phyloP scores from a whole-genome alignment of 805 yeast genomes.

The Diddensiella santjacobensis region DNA sequence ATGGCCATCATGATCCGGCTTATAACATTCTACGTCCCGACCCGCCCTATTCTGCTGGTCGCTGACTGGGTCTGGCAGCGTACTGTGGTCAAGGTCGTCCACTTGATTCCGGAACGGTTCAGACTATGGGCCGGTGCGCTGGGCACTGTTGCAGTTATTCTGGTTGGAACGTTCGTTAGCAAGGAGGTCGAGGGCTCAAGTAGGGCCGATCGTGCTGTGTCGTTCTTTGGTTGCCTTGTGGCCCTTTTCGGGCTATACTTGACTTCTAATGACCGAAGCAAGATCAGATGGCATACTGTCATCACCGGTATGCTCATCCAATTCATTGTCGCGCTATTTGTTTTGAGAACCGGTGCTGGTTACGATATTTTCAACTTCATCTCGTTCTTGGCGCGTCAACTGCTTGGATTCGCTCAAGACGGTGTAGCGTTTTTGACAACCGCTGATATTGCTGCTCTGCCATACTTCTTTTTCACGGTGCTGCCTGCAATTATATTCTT shows the following conservation, averaged over 20 bases:
- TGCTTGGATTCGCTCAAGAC: constrained; percentile 53
- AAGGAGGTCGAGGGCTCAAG: constrained; percentile 45
- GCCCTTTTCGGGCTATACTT: constrained; percentile 42
- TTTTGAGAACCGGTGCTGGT: constrained; percentile 56
- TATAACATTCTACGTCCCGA: constrained; percentile 48
- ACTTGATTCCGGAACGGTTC: constrained; percentile 40
- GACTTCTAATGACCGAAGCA: constrained; percentile 44
- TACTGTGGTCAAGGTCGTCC: constrained; percentile 27
- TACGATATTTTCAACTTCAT: constrained; percentile 60
- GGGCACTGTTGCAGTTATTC: constrained; percentile 44
- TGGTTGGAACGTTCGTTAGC: constrained; percentile 52
- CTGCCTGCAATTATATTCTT: constrained; percentile 62
- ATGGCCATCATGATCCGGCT: constrained; percentile 48
- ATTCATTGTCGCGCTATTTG: constrained; percentile 56
- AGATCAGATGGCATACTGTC: constrained; percentile 56
- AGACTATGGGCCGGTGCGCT: constrained; percentile 45
- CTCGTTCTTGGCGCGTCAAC: constrained; percentile 52
- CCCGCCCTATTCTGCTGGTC: constrained; percentile 29
- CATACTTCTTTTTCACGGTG: constrained; percentile 54
- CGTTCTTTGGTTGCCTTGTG: constrained; percentile 53
- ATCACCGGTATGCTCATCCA: constrained; percentile 59
- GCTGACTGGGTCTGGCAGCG: constrained; percentile 33
- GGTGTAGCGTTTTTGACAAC: constrained; percentile 60
- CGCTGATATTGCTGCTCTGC: constrained; percentile 37
- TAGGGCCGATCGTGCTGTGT: constrained; percentile 51